phyloP scores from a whole-genome alignment of 768 basidiomycete genomes.

The Galerina marginata region DNA sequence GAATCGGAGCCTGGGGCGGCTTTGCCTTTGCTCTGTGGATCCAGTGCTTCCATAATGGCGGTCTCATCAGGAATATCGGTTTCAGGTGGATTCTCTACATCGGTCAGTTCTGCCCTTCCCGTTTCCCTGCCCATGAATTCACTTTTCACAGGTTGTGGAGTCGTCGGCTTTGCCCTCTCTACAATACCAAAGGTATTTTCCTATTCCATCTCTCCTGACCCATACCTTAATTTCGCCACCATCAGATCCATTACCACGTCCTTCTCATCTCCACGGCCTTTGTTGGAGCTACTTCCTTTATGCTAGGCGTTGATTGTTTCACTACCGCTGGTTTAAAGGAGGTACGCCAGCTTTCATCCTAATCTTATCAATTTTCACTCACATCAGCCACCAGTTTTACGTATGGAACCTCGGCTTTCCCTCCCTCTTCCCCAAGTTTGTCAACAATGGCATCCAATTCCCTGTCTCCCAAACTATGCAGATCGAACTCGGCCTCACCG shows the following conservation, averaged over 20 bases:
- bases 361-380: constrained; percentile 13
- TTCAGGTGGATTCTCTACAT: constrained; percentile 91
- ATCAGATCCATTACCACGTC: constrained; percentile 81
- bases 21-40: constrained; percentile 88
- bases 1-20: constrained; percentile 84
- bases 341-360: constrained; percentile 47
- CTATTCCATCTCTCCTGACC: constrained; percentile 19
- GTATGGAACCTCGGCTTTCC: constrained; percentile 93
- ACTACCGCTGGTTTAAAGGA: constrained; percentile 93
- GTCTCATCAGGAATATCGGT: constrained; percentile 77
- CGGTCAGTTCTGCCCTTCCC: constrained; percentile 42
- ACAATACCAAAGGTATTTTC: constrained; percentile 72
- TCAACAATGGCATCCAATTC: constrained; percentile 68
- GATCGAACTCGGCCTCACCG: constrained; percentile 90
- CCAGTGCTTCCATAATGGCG: constrained; percentile 83
- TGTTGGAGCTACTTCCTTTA: constrained; percentile 90
- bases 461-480: constrained; percentile 91
- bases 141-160: constrained; percentile 61
- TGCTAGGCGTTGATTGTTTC: constrained; percentile 93
- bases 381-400: constrained; percentile 70
- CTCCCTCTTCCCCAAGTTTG: constrained; percentile 78
- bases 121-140: constrained; percentile 15
- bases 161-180: constrained; percentile 80
- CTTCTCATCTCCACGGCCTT: constrained; percentile 86
- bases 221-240: constrained; percentile 23